These are phyloP conservation scores for Hyparrhenia diplandra DNA, from an alignment of 176 grass and related monocot genomes.

Conservation along the genomic window DNA sequence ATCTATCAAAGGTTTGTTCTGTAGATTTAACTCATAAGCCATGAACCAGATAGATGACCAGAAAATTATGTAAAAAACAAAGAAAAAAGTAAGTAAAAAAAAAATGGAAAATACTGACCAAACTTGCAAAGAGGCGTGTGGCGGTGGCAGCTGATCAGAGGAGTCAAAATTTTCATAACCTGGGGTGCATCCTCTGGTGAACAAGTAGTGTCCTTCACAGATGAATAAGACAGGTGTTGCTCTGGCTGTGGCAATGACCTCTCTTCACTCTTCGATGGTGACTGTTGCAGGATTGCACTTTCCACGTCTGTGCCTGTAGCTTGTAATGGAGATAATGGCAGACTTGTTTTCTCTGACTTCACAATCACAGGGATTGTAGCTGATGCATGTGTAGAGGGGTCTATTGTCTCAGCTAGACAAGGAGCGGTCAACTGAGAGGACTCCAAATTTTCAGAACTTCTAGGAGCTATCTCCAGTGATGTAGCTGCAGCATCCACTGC, in stretches of 20 bases:
- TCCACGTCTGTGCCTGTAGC: conserved; percentile 8
- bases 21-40: neutral
- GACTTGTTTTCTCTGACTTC: neutral
- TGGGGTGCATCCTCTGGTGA: conserved; percentile 12
- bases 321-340: neutral
- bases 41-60: conserved; percentile 4
- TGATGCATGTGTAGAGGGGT: conserved; percentile 1
- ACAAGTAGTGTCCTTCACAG: neutral
- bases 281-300: neutral
- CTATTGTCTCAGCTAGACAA: conserved; percentile 6
- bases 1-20: neutral
- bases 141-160: conserved; percentile 6
- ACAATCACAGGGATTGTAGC: neutral
- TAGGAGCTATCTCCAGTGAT: neutral
- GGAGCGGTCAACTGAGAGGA: neutral
- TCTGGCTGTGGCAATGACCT: conserved; percentile 3
- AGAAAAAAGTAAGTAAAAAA: neutral
- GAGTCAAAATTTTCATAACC: conserved; percentile 17
- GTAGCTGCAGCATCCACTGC: neutral
- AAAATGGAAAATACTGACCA: conserved; percentile 12
- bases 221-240: conserved; percentile 26
- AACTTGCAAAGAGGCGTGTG: conserved; percentile 24
- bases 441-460: neutral
- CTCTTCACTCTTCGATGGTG: conserved; percentile 6
- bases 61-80: conserved; percentile 15